Evolutionary conservation across 1,284 basidiomycete genomes (phyloP), one percentile per base, ranked within the genome.

Genomic region (Ceratobasidium sp.): DNA sequence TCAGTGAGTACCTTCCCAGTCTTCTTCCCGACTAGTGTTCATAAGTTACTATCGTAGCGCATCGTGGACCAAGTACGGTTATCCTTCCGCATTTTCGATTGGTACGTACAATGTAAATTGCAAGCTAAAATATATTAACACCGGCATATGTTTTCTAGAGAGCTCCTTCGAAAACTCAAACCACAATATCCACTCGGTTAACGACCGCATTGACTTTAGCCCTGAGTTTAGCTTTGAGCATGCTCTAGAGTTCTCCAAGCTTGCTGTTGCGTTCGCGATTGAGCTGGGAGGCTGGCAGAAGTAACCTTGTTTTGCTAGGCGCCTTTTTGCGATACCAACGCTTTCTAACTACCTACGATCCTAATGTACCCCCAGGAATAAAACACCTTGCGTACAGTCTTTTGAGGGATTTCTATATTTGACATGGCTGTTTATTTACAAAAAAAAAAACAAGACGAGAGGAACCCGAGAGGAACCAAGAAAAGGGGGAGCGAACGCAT

Each of bases 171-270:
- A 88, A 81, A 90, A 94, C 81, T 88, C 90, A 34, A 96, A 96
- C 85, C 85, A 90, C 82, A 88, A 93, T 83, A 97, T 98, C 77
- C 96, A 98, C 84, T 91, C 90, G 7, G 82, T 86, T 32, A 90
- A 89, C 68, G 96, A 98, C 82, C 90, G 92, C 64, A 92, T 94
- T 80, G 92, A 97, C 82, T 88, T 95, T 80, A 93, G 92, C 1
- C 86, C 90, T 29, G 96, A 96, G 83, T 98, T 98, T 85, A 94
- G 92, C 81, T 95, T 95, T 81, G 82, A 85, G 1, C 92, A 96
- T 81, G 92, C 94, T 90, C 83, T 94, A 43, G 90, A 95, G 82
- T 97, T 97, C 85, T 94, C 94, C 78, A 97, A 97, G 87, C 87
- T 97, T 62, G 93, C 92, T 15, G 90, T 94, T 19, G 94, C 92